phyloP scores from a whole-genome alignment of 108 stramenopile species.

The Schizochytrium sp. region DNA sequence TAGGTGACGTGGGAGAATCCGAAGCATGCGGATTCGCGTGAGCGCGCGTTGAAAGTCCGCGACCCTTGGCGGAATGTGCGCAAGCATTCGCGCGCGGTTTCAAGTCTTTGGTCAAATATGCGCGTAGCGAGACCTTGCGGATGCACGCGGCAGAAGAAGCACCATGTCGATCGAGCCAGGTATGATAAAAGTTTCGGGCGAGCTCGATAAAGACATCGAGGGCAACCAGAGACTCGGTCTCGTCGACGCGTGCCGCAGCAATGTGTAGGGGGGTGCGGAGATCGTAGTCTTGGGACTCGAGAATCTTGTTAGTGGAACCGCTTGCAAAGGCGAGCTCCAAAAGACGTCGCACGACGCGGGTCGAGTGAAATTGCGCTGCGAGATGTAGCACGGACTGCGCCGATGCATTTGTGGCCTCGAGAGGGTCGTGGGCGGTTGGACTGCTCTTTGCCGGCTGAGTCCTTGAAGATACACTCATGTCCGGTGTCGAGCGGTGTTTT shows the following conservation, averaged over 20 bases:
- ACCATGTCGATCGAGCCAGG: neutral
- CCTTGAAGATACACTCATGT: no score
- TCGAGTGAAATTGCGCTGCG: neutral
- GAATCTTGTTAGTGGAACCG: neutral
- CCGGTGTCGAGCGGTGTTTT: no score
- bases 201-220: neutral
- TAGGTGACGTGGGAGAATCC: no score
- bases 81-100: neutral
- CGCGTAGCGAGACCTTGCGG: neutral
- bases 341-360: neutral
- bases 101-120: neutral
- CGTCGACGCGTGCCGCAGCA: neutral
- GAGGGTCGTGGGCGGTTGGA: neutral
- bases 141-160: neutral
- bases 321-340: neutral
- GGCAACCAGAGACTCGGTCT: neutral
- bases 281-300: neutral
- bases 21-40: no score
- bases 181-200: neutral
- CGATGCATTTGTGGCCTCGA: neutral
- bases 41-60: no score
- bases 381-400: neutral
- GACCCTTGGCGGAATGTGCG: no score
- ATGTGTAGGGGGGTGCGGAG: neutral
- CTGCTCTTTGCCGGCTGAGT: no score